Evolutionary conservation across 306 rosid genomes (phyloP).

Genomic region (Gynostemma pentaphyllum): DNA sequence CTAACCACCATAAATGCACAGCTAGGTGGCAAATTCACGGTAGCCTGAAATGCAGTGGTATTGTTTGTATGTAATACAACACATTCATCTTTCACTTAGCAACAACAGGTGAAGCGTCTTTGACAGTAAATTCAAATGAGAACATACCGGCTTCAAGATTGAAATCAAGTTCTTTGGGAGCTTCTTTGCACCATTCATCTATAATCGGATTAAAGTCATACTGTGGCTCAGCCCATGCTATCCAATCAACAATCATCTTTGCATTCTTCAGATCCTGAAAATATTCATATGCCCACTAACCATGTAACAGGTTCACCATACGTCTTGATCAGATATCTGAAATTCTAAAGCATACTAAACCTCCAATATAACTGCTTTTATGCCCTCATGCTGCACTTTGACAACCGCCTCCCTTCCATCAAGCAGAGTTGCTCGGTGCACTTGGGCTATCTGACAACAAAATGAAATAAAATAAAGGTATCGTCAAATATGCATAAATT

Average conservation of each 20-base stretch:
- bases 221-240: slow-evolving; percentile 98
- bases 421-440: slow-evolving; percentile 84
- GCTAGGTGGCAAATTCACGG: neutral
- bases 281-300: slow-evolving; percentile 13
- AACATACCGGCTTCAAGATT: slow-evolving; percentile 82
- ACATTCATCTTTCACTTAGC: neutral
- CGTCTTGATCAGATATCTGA: slow-evolving; percentile 13
- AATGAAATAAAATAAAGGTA: slow-evolving; percentile 12
- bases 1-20: neutral
- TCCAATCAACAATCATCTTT: slow-evolving; percentile 85
- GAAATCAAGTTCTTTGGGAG: slow-evolving; percentile 95
- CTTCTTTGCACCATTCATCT: slow-evolving; percentile 99
- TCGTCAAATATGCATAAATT: neutral
- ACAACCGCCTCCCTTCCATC: slow-evolving; percentile 84
- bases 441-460: slow-evolving; percentile 85
- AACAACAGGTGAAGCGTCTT: neutral
- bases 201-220: slow-evolving; percentile 89
- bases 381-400: slow-evolving; percentile 90
- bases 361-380: slow-evolving; percentile 79
- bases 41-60: neutral
- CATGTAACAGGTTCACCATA: slow-evolving; percentile 16
- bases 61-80: neutral
- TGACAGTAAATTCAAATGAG: slow-evolving; percentile 12
- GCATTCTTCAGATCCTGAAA: slow-evolving; percentile 94
- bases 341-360: slow-evolving; percentile 31